Evolutionary conservation across 1,139 yeast genomes (phyloP).

Genomic region (Saccharomyces hybrid): DNA sequence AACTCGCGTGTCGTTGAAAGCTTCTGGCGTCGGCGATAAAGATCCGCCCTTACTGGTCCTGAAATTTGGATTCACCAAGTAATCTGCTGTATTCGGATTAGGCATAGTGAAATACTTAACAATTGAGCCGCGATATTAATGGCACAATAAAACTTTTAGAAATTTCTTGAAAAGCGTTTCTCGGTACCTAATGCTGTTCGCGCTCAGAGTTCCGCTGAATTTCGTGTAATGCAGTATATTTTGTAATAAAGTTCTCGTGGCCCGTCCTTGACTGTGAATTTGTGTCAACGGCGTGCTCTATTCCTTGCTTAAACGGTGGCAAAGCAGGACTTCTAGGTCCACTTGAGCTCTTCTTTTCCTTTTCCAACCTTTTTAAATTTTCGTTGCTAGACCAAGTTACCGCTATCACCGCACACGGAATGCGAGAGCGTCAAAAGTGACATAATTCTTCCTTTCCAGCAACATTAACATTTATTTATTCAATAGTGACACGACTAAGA

Average conservation of each 20-base stretch:
- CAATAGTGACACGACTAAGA: background rate
- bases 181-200: background rate
- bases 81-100: slow-evolving; percentile 22
- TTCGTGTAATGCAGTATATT: background rate
- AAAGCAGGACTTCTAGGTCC: background rate
- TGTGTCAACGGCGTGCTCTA: background rate
- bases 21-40: slow-evolving; percentile 1
- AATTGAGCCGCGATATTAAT: background rate
- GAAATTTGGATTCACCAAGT: slow-evolving; percentile 28
- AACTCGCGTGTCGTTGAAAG: slow-evolving; percentile 17
- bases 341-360: background rate
- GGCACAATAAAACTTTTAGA: background rate
- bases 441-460: background rate
- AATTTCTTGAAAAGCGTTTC: background rate
- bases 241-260: background rate
- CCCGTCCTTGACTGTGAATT: background rate
- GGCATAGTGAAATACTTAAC: background rate
- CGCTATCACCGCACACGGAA: background rate
- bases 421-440: background rate
- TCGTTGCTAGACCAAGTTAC: background rate
- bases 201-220: background rate
- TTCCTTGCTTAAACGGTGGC: background rate
- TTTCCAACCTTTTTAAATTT: background rate
- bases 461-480: background rate
- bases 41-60: slow-evolving; percentile 19